Conservation (phyloP, 2,329 filamentous ascomycete species). For the Fusarium paranaense region DNA sequence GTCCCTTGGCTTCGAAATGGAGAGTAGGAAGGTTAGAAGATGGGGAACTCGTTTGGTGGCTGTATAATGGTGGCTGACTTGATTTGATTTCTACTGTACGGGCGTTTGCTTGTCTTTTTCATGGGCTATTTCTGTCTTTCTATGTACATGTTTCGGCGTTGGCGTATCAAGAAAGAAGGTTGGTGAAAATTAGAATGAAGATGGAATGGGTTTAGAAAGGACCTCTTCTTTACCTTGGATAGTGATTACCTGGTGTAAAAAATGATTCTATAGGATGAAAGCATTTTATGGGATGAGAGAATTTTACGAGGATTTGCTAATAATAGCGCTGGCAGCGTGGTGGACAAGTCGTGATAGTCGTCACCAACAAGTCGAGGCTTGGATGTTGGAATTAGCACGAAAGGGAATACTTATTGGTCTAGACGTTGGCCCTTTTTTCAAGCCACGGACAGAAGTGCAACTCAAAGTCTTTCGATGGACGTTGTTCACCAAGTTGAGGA, state of each 20-base stretch:
- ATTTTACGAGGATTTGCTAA: no score
- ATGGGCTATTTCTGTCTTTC: neutral
- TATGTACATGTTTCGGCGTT: no score
- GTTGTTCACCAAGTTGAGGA: neutral
- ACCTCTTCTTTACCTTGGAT: neutral
- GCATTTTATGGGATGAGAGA: neutral
- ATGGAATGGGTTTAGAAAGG: no score
- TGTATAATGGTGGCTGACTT: neutral
- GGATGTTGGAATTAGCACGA: no score
- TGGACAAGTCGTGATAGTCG: neutral
- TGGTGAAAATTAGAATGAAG: no score
- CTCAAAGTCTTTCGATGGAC: no score
- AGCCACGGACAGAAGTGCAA: no score
- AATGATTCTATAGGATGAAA: neutral
- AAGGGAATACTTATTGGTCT: no score
- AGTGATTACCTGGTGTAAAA: neutral
- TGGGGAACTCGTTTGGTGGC: no score
- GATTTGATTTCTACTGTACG: neutral
- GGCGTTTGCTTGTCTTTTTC: neutral
- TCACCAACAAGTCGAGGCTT: neutral
- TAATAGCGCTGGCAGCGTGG: no score
- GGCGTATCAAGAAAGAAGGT: no score
- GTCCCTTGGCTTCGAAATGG: neutral
- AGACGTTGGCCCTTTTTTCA: no score
- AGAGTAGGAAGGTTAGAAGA: neutral